A percentile compares a stretch with the other conserved stretches of the same genome.
Conservation (phyloP, 768 basidiomycete genomes). For the Amanita polypyramis region DNA sequence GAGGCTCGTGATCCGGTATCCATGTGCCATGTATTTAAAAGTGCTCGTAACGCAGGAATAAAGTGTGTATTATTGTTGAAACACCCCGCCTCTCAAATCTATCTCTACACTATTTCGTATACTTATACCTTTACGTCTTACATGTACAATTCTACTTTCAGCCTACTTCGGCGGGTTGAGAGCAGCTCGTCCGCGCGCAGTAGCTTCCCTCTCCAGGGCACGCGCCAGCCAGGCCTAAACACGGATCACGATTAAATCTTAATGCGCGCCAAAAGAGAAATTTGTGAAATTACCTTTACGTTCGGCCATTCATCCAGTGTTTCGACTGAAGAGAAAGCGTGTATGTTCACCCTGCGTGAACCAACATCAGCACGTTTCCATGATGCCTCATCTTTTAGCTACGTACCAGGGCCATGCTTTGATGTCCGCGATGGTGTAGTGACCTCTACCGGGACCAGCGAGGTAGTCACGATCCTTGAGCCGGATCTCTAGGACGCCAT, state of each 20-base stretch:
- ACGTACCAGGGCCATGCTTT: conserved; percentile 46
- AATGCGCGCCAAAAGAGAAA: not conserved
- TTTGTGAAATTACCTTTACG: conserved; percentile 25
- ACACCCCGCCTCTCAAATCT: no score
- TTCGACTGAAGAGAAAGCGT: conserved; percentile 38
- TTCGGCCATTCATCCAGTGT: conserved; percentile 54
- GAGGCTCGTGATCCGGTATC: no score
- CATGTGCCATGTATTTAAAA: no score
- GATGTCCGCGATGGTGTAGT: conserved; percentile 62
- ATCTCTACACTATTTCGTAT: no score
- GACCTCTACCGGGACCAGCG: conserved; percentile 60
- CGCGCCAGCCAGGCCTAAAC: conserved; percentile 1
- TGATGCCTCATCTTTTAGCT: not conserved
- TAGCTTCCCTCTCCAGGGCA: not conserved
- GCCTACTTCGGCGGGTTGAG: not conserved
- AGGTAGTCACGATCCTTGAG: conserved; percentile 71
- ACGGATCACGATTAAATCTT: not conserved
- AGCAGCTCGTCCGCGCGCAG: not conserved
- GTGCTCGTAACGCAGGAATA: no score
- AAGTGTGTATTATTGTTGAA: no score
- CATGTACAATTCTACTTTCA: not conserved
- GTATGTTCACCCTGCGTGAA: conserved; percentile 13
- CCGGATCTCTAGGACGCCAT: conserved; percentile 69
- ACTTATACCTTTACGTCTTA: no score
- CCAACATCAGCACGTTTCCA: no score